Base-by-base conservation (phyloP, 805 yeast genomes). In the Wickerhamomyces strasburgensis region DNA sequence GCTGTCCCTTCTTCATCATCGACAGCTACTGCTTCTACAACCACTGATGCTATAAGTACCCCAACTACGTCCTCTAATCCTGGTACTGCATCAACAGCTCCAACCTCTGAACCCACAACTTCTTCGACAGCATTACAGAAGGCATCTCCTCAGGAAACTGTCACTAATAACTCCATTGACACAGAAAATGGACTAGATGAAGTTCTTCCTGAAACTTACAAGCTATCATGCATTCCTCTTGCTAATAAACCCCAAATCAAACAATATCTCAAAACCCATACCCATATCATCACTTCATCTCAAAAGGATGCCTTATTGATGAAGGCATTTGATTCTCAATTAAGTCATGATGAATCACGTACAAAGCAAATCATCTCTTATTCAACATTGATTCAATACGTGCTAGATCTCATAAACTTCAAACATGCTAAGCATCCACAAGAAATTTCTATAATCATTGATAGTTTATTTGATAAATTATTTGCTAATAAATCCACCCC, bases 301-400 rank as follows among this genome's bases (percentile, higher is more conserved):
- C 97, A 93, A 57, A 87, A 89, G 55, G 98, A 93, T 59, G 86
- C 95, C 0, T 73, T 93, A 41, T 68, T 89, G 56, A 89, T 90
- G 96, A 80, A 81, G 15, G 94, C 97, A 0, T 93, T 93, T 59
- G 95, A 90, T 52, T 67, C 69, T 38, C 86, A 87, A 57, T 68
- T 90, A 43, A 76, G 72, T 11, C 82, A 78, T 15, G 71, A 86
- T 33, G 52, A 71, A 0, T 43, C 47, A 5, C 56, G 59, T 6
- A 78, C 95, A 8, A 72, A 70, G 42, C 81, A 76, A 42, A 74
- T 78, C n/a, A 80, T 90, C 31, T 82, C 78, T 57, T 93, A 86
- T 52, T 80, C 96, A 2, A 73, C 85, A 49, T 61, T 90, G 23
- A 57, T 90, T 43, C 95, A 86, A 53, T 90, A 86, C 57, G 62